Evolutionary conservation across 2,329 filamentous ascomycete genomes (phyloP), one percentile per base, ranked within the genome.

Genomic region (Aquanectria penicillioides): DNA sequence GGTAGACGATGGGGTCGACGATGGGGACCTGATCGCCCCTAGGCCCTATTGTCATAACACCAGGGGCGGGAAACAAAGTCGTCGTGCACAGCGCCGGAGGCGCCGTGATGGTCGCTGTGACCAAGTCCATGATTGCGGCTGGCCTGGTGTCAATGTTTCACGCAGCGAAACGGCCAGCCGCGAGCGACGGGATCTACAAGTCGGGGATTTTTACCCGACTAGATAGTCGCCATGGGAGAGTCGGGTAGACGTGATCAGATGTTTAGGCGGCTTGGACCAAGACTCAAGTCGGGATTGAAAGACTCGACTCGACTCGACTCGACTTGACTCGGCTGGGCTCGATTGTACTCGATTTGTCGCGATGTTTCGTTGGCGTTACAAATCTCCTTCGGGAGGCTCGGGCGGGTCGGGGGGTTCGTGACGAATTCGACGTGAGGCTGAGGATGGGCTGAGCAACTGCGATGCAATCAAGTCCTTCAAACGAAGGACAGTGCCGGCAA

Each of bases 1-100:
- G 65, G 75, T 87, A 91, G 62, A 88, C 75, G 66, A 85, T 85
- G 61, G 85, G 80, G 58, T 81, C 76, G 43, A 83, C 81, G 66
- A 92, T 81, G 38, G 84, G 88, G 68, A 89, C 80, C 64, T 83
- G 66, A 22, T 67, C 78, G 53, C 83, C 79, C 64, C 80, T 81
- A 63, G 81, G 78, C 52, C 77, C 76, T 55, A 90, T 72, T 57
- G 83, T 80, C 63, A 85, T 70, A 43, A 83, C 70, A 49, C 80
- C 81, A 56, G 75, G 75, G 49, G 76, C 75, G 4, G 81, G 79
- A 26, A 84, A 72, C 53, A 78, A 73, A 52, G 76, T 74, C 37
- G 78, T 76, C 26, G 76, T 74, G 71, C 80, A 82, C 49, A 74
- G 65, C 50, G 71, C 65, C 29, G 73, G 65, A 52, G 67, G 66